phyloP scores from a whole-genome alignment of 1,284 basidiomycete genomes.

The Xanthoconium separans region DNA sequence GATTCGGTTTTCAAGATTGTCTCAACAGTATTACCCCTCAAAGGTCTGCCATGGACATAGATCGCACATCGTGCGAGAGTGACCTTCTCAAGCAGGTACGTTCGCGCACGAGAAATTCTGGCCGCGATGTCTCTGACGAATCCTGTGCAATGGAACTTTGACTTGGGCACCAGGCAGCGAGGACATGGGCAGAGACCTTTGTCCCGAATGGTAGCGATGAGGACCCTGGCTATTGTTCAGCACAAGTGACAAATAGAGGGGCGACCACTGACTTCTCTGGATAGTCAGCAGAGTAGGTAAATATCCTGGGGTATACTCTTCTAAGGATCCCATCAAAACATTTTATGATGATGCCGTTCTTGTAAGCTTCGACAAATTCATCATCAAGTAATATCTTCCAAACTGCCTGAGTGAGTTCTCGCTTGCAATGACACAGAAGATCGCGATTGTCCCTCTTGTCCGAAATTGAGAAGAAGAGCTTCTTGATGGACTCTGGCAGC shows the following conservation, averaged over 20 bases:
- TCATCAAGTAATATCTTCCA: background rate
- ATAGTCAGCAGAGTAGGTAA: no score
- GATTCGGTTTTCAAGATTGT: background rate
- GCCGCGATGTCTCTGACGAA: background rate
- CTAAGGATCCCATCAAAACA: background rate
- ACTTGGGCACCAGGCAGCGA: background rate
- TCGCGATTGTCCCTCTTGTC: background rate
- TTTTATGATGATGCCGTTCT: background rate
- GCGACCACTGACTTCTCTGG: conserved; percentile 2
- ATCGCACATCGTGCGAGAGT: background rate
- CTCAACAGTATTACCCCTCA: background rate
- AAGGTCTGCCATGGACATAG: background rate
- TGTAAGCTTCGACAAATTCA: background rate
- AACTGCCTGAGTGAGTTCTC: background rate
- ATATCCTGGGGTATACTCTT: background rate
- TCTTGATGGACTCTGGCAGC: conserved; percentile 6
- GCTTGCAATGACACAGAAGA: background rate
- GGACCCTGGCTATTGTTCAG: background rate
- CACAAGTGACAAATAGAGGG: no score
- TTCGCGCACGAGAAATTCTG: background rate
- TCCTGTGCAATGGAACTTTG: background rate
- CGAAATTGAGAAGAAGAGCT: background rate
- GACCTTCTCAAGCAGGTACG: background rate
- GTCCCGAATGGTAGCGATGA: background rate
- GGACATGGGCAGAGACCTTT: conserved; percentile 2